Evolutionary conservation across 2,329 filamentous ascomycete genomes (phyloP).

Genomic region (Fusarium oligoseptatum): DNA sequence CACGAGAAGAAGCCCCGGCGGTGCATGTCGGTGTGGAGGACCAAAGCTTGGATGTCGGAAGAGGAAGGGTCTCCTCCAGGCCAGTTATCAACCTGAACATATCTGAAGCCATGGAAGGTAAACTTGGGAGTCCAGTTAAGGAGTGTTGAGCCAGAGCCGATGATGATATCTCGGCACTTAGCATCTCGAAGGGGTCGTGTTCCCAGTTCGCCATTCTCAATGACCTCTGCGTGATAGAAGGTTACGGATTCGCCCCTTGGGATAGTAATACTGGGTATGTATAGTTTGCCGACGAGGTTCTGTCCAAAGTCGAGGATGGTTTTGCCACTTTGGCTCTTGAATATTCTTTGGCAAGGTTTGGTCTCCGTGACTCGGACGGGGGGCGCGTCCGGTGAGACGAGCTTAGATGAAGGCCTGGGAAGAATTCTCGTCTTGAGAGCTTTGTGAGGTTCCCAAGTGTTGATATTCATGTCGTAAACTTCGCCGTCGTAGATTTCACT

Average conservation of each 20-base stretch:
- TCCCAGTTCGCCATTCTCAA: background rate
- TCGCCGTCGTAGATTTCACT: constrained; percentile 58
- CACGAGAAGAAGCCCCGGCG: background rate
- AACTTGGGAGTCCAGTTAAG: constrained; percentile 58
- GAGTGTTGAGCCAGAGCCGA: background rate
- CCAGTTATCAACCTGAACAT: constrained; percentile 61
- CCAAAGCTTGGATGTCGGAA: background rate
- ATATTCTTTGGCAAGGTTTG: constrained; percentile 51
- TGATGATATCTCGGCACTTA: background rate
- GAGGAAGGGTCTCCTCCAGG: background rate
- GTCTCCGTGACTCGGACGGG: constrained; percentile 55
- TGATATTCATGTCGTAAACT: constrained; percentile 55
- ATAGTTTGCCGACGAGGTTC: constrained; percentile 15
- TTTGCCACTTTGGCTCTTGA: constrained; percentile 45
- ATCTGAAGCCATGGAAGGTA: constrained; percentile 67
- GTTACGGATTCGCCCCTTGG: background rate
- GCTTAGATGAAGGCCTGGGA: background rate
- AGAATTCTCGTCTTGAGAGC: background rate
- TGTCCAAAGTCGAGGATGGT: constrained; percentile 19
- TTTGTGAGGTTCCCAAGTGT: constrained; percentile 11
- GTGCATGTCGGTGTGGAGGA: background rate
- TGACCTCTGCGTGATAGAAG: background rate
- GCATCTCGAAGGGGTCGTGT: constrained; percentile 5
- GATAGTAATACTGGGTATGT: background rate
- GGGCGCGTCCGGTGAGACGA: constrained; percentile 54